phyloP scores from a whole-genome alignment of 202 grass and related monocot species.

The Schoenoplectus tabernaemontani region DNA sequence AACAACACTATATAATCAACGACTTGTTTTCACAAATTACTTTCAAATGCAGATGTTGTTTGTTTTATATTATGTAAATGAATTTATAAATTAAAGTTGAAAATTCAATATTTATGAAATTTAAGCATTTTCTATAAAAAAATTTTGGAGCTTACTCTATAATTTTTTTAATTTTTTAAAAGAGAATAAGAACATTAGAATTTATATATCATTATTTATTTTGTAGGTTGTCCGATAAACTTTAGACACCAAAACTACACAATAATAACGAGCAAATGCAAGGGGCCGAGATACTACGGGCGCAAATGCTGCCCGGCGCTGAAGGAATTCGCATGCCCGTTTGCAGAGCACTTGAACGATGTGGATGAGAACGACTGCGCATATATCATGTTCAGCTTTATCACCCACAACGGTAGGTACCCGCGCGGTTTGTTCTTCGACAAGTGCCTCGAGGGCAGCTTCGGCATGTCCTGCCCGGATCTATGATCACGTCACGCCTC shows the following conservation, averaged over 20 bases:
- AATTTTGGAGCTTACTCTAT: not conserved
- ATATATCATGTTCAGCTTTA: conserved; percentile 73
- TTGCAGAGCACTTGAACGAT: conserved; percentile 40
- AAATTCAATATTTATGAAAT: too few relatives aligned
- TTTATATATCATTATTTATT: not conserved
- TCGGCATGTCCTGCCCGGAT: conserved; percentile 38
- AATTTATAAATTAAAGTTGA: too few relatives aligned
- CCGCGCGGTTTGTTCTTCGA: conserved; percentile 66
- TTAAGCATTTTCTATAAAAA: too few relatives aligned
- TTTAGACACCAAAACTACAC: conserved; percentile 81
- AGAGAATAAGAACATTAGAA: not conserved
- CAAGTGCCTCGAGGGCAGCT: conserved; percentile 56
- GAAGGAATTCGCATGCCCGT: conserved; percentile 76
- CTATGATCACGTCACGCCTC: not conserved
- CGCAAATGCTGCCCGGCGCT: conserved; percentile 53
- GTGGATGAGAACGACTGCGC: conserved; percentile 39
- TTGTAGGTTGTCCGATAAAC: conserved; percentile 51
- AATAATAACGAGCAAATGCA: conserved; percentile 70
- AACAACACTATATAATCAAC: not conserved
- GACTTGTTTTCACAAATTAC: not conserved
- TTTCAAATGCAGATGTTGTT: too few relatives aligned
- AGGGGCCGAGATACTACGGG: conserved; percentile 49
- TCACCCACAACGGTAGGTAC: conserved; percentile 74
- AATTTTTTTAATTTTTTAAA: not conserved
- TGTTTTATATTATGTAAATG: too few relatives aligned